Evolutionary conservation across 2,329 filamentous ascomycete species (phyloP).

Genomic region (Apiospora kogelbergensis): DNA sequence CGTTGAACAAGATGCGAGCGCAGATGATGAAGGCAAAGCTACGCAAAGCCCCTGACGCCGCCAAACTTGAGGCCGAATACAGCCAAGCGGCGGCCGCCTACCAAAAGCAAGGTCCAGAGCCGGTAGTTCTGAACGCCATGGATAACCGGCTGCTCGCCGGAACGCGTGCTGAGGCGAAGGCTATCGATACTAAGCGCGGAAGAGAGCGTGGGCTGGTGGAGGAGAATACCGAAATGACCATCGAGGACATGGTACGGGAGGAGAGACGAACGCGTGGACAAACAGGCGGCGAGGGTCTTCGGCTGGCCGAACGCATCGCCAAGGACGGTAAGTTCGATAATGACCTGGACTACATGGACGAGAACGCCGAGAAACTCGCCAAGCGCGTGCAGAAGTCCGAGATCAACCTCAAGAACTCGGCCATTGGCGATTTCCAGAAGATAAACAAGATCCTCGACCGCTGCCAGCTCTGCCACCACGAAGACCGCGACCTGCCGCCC

Average conservation of each 20-base stretch:
- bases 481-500: conserved; percentile 73
- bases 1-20: conserved; percentile 85
- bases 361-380: conserved; percentile 89
- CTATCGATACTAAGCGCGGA: conserved; percentile 77
- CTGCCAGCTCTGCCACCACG: conserved; percentile 90
- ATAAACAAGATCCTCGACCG: conserved; percentile 82
- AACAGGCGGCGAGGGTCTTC: conserved; percentile 74
- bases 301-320: conserved; percentile 88
- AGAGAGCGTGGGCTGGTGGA: conserved; percentile 80
- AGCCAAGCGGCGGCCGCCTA: conserved; percentile 69
- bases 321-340: conserved; percentile 90
- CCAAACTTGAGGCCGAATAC: conserved; percentile 80
- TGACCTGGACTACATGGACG: conserved; percentile 95
- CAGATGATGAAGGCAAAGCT: conserved; percentile 96
- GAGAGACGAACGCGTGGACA: conserved; percentile 82
- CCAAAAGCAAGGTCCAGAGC: conserved; percentile 55
- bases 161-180: conserved; percentile 69
- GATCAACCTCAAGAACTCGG: conserved; percentile 80
- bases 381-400: conserved; percentile 86
- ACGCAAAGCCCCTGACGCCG: conserved; percentile 71
- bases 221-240: conserved; percentile 92
- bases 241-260: conserved; percentile 96
- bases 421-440: conserved; percentile 86
- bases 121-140: conserved; percentile 83
- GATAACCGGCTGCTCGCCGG: conserved; percentile 88